Base-by-base conservation (phyloP, 805 yeast genomes). In the Nakazawaea laoshanensis region DNA sequence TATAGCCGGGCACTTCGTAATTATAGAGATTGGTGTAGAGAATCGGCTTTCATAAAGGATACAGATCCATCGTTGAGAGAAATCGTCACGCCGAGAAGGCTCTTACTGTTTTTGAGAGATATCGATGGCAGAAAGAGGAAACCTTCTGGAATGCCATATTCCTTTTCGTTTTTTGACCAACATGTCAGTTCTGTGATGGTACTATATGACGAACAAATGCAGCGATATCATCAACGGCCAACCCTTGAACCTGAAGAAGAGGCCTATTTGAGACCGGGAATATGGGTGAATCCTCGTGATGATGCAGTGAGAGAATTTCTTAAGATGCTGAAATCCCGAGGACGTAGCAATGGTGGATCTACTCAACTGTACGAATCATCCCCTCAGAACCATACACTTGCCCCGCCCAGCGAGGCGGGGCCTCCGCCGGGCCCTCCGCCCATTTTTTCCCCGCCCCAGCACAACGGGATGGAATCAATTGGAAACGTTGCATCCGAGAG, bases 221-320 rank as follows among this genome's bases (percentile, higher is more conserved):
- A 8, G 24, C 28, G 28, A 19, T 29, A 8, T 19, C 20, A 12
- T 5, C 21, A 7, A 10, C 13, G 40, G 15, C 37, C 37, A 11
- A 11, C 13, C 10, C 13, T 35, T 13, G 24, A 18, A 8, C 35
- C 30, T n/a, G 19, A 16, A 8, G 29, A 30, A 19, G 37, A 29
- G 12, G n/a, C 8, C 9, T 12, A 20, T 11, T 12, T 12, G 10
- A 28, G 21, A 6, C n/a, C 13, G 7, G 36, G 29, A 7, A 26
- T 28, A 21, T 36, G 39, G 39, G 26, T 21, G 14, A 30, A 30
- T 21, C 40, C 40, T 6, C 23, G 40, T 9, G 38, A 33, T 19
- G 9, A 19, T 10, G 23, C 21, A n/a, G 37, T 37, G n/a, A 37
- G 29, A 19, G n/a, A 22, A 11, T 37, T 28, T 24, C 23, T 37